These are phyloP conservation scores for Pelagomonas calceolata DNA, from an alignment of 108 stramenopile species.

Conservation along the genomic window DNA sequence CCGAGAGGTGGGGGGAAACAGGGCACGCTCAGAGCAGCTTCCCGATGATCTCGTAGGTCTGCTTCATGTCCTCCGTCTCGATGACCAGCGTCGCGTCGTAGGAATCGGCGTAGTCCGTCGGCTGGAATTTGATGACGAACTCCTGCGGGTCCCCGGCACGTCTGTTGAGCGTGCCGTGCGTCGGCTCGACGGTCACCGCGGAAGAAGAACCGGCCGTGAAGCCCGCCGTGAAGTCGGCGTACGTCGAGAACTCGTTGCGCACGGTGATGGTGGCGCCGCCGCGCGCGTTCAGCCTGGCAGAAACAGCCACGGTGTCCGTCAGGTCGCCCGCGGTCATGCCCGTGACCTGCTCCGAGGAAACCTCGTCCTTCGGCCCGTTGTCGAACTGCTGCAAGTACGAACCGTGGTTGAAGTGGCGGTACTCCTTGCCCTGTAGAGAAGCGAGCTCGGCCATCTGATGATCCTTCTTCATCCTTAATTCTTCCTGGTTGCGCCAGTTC, in stretches of 20 bases:
- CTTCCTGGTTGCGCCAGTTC: conserved; percentile 34
- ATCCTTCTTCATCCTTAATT: conserved; percentile 12
- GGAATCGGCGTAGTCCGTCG: conserved; percentile 4
- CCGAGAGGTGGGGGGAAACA: too few species aligned
- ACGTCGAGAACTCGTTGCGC: neutral
- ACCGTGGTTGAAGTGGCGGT: neutral
- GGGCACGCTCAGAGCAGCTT: neutral
- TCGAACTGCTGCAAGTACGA: neutral
- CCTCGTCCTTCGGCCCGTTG: neutral
- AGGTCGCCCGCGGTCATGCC: neutral
- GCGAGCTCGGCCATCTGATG: conserved; percentile 14
- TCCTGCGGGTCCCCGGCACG: conserved; percentile 11
- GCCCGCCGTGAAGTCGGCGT: neutral
- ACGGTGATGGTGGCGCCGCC: neutral
- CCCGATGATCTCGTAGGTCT: conserved; percentile 12
- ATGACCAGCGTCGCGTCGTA: conserved; percentile 21
- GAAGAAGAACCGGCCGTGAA: neutral
- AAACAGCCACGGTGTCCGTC: neutral
- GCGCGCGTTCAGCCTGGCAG: neutral
- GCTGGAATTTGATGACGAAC: conserved; percentile 20
- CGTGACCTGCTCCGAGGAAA: too few species aligned
- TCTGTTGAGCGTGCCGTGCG: conserved; percentile 20
- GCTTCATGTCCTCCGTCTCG: conserved; percentile 32
- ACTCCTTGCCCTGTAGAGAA: conserved; percentile 6
- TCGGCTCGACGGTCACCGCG: neutral